Base-by-base conservation (phyloP, 2,329 filamentous ascomycete species). In the Pseudogymnoascus sp. region DNA sequence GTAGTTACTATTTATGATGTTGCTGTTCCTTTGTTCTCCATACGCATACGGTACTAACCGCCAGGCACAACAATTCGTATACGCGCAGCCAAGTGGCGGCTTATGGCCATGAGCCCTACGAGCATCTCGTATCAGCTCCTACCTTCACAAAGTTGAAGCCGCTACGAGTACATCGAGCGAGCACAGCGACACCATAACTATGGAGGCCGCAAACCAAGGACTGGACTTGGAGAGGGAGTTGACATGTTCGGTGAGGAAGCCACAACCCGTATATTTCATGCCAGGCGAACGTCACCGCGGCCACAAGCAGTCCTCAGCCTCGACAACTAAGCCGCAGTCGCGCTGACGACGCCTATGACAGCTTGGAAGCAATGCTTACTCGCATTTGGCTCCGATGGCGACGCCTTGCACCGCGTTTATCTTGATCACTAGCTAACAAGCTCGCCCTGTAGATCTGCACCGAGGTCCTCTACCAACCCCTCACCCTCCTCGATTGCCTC, bases 151-250 rank as follows among this genome's bases (percentile, higher is more conserved):
- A 56, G 16, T 34, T 56, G 49, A 34, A 34, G 49, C 28, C 25
- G 49, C 28, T 56, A 18, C 49, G 49, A 56, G 49, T 18, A 56
- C n/a, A 8, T 60, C 59, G 23, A 60, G 36, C 31, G 21, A 40
- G 34, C 14, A 60, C 31, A 60, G 36, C 59, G 34, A 25, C 21
- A 37, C 14, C 59, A 60, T 60, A 18, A 62, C 42, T 80, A 84
- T 84, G 81, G 80, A 80, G 70, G 74, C 79, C 67, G 76, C 79
- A 72, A 80, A 78, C 69, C 75, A 78, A 66, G 79, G 77, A 64
- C 75, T 86, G 71, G 91, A 96, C 76, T 82, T 97, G 70, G 95
- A 97, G 79, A 93, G 88, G 76, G 95, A 99, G 83, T 80, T 97
- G 78, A 93, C 89, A 62, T 97, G 93, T 80, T 96, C 93, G 74